Evolutionary conservation across 306 rosid genomes (phyloP).

Genomic region (Cucurbita maxima): DNA sequence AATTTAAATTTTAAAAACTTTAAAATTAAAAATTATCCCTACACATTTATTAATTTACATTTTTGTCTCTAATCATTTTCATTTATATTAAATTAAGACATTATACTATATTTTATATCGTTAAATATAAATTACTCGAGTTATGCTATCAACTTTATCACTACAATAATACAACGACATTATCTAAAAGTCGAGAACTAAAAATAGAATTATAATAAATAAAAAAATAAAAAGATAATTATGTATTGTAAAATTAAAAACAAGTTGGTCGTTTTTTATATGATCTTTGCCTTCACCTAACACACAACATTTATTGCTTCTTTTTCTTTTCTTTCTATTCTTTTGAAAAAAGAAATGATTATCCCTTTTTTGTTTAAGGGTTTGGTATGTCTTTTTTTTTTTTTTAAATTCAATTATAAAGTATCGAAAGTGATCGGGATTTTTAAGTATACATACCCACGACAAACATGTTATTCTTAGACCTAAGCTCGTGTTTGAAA

Average conservation of each 20-base stretch:
- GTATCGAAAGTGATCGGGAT: background rate
- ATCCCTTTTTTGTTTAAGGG: background rate
- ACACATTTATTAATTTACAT: too few species aligned
- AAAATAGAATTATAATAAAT: background rate
- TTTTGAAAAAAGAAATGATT: background rate
- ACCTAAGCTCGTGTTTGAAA: background rate
- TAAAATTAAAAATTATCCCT: too few species aligned
- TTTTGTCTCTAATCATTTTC: too few species aligned
- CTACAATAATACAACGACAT: background rate
- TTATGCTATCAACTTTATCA: background rate
- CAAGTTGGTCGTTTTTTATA: background rate
- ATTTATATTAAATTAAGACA: too few species aligned
- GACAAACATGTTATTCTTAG: background rate
- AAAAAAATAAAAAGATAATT: background rate
- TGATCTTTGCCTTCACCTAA: background rate
- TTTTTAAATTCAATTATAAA: background rate
- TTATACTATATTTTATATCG: too few species aligned
- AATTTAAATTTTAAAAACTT: too few species aligned
- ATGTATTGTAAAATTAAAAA: background rate
- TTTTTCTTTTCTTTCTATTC: background rate
- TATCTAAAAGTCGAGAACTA: background rate
- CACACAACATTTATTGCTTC: background rate
- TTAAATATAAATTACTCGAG: background rate
- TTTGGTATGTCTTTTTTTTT: background rate
- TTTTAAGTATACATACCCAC: background rate